Base-by-base conservation (phyloP, 805 yeast genomes). In the Cephaloascus albidus region DNA sequence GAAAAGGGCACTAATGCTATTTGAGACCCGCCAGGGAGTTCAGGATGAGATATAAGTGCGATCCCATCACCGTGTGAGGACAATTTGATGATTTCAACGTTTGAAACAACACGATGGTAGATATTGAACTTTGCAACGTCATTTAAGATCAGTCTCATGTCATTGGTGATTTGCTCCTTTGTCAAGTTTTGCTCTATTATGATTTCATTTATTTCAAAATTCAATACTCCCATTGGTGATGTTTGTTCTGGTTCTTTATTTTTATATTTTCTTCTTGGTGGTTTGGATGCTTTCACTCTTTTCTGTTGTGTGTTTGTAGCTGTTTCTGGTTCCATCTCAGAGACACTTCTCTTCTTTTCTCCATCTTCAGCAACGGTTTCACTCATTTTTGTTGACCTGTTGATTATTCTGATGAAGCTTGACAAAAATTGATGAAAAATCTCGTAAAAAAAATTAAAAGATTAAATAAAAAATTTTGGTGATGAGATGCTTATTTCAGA, bases 31-130 rank as follows among this genome's bases (percentile, higher is more conserved):
- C 55, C 53, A 1, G 46, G 40, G 15, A 51, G 47, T 16, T 66
- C 72, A 1, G 93, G 89, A 48, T 79, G 78, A 3, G 70, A 61
- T 36, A 84, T 69, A 3, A 87, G 43, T 0, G 85, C 95, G 18
- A 90, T 50, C 1, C 97, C 97, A 45, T 88, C 95, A 40, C 97
- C 97, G 45, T 78, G 85, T 2, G 96, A 81, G 10, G 86, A 67
- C 14, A 83, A 60, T 36, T 65, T 67, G 26, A 72, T 49, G 37
- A 93, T 68, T 43, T 71, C 59, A 16, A 86, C 87, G 41, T 77
- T 63, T 1, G 60, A 54, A 2, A 81, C 83, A 2, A 56, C 58
- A 39, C 89, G 68, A 52, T 85, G 85, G 49, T 76, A 81, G 34
- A 55, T 60, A 2, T 63, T 44, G 36, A 59, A 68, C n/a, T 60